Evolutionary conservation across 2,329 filamentous ascomycete species (phyloP), one percentile per base, ranked within the genome.

Genomic region (Epichloe gansuensis): DNA sequence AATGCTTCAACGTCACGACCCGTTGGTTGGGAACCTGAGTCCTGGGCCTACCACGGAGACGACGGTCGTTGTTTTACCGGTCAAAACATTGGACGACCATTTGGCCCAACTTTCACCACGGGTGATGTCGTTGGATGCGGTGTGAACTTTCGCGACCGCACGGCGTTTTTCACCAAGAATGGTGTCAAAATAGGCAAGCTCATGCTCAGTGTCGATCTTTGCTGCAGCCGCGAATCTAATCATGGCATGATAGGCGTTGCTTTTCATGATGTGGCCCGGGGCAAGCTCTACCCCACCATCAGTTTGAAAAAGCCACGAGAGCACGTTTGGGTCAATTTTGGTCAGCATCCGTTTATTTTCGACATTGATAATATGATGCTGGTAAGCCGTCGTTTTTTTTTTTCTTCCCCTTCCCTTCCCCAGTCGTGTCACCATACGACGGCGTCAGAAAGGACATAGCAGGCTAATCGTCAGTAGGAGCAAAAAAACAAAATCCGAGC

Each of bases 331-430:
- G 78, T 75, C 58, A 86, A 86, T 62, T 86, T 86, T 69, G 82
- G 82, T 46, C 81, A 85, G 67, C 79, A 77, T 51, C 86, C 86
- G 3, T 97, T 97, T 67, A 77, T 88, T 45, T 98, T 86, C 69
- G 88, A 96, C 65, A 97, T 98, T 60, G 88, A 96, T 67, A 79
- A 80, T 55, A 80, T 93, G 76, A 85, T 95, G 72, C 78, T 78
- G 73, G 87, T 87, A 76, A 62, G 78, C 61, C 21, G 39, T 53
- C 28, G 12, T 13, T 3, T 5, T 15, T 9, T n/a, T 21, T 23
- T 4, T 28, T 11, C 12, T 23, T 35, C 8, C 2, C 6, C 15
- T 17, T 8, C 5, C 11, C 6, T 7, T 17, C 12, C 39, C 39
- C n/a, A 11, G 5, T 42, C 12, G 17, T 21, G 13, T 21, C 39